Percentiles rank a stretch among this genome's conserved stretches.
These are phyloP conservation scores for Eucalyptus camaldulensis DNA, from an alignment of 345 rosid genomes.

Conservation along the genomic window DNA sequence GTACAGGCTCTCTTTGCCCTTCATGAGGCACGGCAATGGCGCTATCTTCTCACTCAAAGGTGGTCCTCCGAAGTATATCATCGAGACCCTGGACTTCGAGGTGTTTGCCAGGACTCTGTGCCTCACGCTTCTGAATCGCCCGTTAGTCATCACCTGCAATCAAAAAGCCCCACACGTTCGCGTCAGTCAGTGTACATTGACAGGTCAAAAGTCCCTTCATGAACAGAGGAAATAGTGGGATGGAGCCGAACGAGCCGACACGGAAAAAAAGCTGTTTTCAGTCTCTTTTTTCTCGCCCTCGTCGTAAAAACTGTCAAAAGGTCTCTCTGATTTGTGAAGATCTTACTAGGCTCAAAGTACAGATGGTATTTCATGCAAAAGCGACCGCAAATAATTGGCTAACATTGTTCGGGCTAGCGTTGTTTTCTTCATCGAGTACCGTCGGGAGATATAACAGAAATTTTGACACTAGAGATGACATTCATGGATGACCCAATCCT, in stretches of 20 bases:
- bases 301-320: background rate
- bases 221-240: background rate
- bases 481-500: background rate
- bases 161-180: background rate
- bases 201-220: background rate
- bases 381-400: background rate
- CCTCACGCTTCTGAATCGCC: slow-evolving; percentile 75
- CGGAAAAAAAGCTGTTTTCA: background rate
- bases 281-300: background rate
- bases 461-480: background rate
- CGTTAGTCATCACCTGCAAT: slow-evolving; percentile 79
- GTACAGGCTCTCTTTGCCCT: slow-evolving; percentile 47
- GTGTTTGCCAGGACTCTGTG: slow-evolving; percentile 71
- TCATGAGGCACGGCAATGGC: slow-evolving; percentile 42
- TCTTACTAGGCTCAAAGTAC: background rate
- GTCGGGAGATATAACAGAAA: background rate
- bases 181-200: background rate
- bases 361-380: background rate
- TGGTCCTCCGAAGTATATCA: slow-evolving; percentile 88
- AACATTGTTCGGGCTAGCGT: background rate
- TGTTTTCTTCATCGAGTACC: background rate
- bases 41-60: slow-evolving; percentile 47
- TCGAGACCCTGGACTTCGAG: slow-evolving; percentile 53
- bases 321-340: background rate
- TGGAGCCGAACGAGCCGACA: background rate